These are phyloP conservation scores for Auriscalpium vulgare DNA, from an alignment of 768 basidiomycete species.

Conservation along the genomic window DNA sequence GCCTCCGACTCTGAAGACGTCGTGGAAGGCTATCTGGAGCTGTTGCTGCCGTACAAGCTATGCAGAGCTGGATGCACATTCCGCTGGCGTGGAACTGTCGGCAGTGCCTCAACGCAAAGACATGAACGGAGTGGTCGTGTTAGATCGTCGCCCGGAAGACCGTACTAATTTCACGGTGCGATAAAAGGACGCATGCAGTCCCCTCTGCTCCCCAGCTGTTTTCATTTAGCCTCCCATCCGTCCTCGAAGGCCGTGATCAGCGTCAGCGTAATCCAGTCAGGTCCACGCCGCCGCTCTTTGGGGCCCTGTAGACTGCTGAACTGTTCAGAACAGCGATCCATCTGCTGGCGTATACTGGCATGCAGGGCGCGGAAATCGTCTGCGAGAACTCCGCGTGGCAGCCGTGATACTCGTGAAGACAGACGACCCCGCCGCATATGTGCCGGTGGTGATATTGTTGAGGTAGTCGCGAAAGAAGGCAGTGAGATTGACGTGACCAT, in stretches of 20 bases:
- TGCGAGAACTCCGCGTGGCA: slow-evolving; percentile 45
- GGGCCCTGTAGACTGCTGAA: slow-evolving; percentile 43
- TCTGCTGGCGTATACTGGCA: slow-evolving; percentile 50
- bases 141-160: too few relatives aligned
- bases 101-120: too few relatives aligned
- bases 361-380: slow-evolving; percentile 56
- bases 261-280: slow-evolving; percentile 72
- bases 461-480: slow-evolving; percentile 59
- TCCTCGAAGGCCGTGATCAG: slow-evolving; percentile 50
- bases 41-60: too few relatives aligned
- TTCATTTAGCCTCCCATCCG: slow-evolving; percentile 37
- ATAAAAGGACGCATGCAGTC: slow-evolving; percentile 27
- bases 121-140: too few relatives aligned
- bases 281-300: slow-evolving; percentile 52
- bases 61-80: too few relatives aligned
- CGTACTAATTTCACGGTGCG: too few relatives aligned
- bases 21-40: too few relatives aligned
- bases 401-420: slow-evolving; percentile 42
- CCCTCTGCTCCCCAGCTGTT: slow-evolving; percentile 60
- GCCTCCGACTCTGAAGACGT: too few relatives aligned
- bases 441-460: slow-evolving; percentile 41
- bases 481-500: slow-evolving; percentile 54
- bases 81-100: too few relatives aligned
- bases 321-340: slow-evolving; percentile 59
- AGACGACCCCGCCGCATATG: slow-evolving; percentile 38